Evolutionary conservation across 257 asterid genomes (phyloP).

Genomic region (Forsythia suspensa): DNA sequence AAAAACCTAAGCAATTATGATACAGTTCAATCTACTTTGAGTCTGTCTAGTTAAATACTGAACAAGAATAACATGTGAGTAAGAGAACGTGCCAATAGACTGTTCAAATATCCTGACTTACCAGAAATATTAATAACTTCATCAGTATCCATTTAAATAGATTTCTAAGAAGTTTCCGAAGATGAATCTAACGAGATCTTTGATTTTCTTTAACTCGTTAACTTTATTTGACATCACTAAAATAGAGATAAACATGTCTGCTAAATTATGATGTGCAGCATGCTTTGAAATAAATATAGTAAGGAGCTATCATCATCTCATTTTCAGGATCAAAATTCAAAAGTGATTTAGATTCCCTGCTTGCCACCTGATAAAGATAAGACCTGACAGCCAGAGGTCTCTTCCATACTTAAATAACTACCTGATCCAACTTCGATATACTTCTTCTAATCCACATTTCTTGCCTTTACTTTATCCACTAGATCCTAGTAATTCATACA

Average conservation of each 20-base stretch:
- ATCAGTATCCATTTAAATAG: not conserved
- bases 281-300: slow-evolving; percentile 6
- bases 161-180: slow-evolving; percentile 1
- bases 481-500: too few relatives aligned
- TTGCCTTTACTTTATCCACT: too few relatives aligned
- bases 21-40: too few relatives aligned
- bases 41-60: too few relatives aligned
- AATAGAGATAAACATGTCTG: not conserved
- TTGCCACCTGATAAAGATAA: not conserved
- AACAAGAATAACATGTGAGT: too few relatives aligned
- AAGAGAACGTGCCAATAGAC: too few relatives aligned
- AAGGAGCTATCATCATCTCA: not conserved
- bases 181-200: not conserved
- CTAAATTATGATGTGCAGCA: not conserved
- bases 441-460: too few relatives aligned
- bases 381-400: too few relatives aligned
- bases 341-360: not conserved
- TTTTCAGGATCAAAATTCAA: too few relatives aligned
- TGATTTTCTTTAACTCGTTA: slow-evolving; percentile 9
- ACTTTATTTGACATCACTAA: not conserved
- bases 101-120: too few relatives aligned
- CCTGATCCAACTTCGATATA: too few relatives aligned
- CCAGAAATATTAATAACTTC: not conserved
- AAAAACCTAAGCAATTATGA: not conserved
- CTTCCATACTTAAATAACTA: too few relatives aligned